Conservation (phyloP, 2,329 filamentous ascomycete genomes). For the Biscogniauxia mediterranea region DNA sequence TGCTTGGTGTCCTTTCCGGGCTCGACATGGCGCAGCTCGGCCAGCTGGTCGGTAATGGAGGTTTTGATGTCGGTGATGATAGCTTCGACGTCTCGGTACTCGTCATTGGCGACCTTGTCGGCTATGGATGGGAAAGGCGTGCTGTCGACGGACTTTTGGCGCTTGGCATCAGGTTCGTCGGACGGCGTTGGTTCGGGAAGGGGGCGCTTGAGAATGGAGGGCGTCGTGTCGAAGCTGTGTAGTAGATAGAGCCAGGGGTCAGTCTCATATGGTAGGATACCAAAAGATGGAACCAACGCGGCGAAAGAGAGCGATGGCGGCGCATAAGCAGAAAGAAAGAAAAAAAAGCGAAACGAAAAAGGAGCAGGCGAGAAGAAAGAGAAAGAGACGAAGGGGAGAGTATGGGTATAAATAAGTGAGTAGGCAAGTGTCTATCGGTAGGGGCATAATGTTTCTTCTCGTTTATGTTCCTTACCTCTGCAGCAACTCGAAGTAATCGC, state of each 20-base stretch:
- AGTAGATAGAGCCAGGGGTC: not conserved
- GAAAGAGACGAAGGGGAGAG: constrained; percentile 4
- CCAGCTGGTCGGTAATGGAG: constrained; percentile 47
- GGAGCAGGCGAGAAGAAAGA: not conserved
- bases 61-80: constrained; percentile 57
- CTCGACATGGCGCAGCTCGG: constrained; percentile 38
- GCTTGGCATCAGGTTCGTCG: constrained; percentile 57
- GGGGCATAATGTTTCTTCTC: too few species aligned
- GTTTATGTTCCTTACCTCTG: constrained; percentile 24
- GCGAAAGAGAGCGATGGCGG: too few species aligned
- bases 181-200: constrained; percentile 43
- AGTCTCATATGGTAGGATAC: not conserved
- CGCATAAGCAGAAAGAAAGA: not conserved
- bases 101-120: constrained; percentile 51
- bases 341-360: not conserved
- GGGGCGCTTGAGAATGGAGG: constrained; percentile 55
- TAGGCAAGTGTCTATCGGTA: too few species aligned
- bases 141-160: constrained; percentile 54
- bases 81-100: constrained; percentile 62
- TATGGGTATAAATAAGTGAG: too few species aligned
- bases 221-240: constrained; percentile 51
- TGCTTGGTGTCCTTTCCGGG: constrained; percentile 22
- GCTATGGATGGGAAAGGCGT: constrained; percentile 44
- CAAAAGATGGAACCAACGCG: not conserved
- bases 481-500: constrained; percentile 30